Percentiles rank a stretch among this genome's conserved stretches.
phyloP scores from a whole-genome alignment of 2,329 filamentous ascomycete species.

The Fusarium sp. region DNA sequence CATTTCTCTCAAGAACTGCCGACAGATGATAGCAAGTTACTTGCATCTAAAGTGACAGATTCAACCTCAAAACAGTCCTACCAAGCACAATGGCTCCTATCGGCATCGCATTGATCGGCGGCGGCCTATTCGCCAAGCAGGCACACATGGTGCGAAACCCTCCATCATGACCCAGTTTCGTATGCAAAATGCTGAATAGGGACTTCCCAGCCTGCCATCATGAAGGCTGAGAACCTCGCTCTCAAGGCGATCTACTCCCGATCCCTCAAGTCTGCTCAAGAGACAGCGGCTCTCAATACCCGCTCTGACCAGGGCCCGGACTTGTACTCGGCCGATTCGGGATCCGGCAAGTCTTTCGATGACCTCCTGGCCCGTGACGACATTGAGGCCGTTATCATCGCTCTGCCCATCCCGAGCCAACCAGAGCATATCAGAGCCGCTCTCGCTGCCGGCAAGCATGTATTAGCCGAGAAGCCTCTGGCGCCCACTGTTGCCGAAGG shows the following conservation, averaged over 20 bases:
- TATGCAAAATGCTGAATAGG: conserved; percentile 25
- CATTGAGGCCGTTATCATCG: conserved; percentile 68
- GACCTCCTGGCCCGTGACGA: conserved; percentile 68
- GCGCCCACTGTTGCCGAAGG: conserved; percentile 68
- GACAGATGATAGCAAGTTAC: conserved; percentile 10
- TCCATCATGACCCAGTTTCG: background rate
- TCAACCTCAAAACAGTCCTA: conserved; percentile 14
- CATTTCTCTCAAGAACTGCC: conserved; percentile 26
- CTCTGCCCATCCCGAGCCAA: conserved; percentile 74
- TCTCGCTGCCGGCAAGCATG: conserved; percentile 75
- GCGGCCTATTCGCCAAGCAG: conserved; percentile 72
- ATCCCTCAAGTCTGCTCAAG: conserved; percentile 68
- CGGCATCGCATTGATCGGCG: conserved; percentile 72
- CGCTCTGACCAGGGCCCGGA: conserved; percentile 53
- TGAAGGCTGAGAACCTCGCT: conserved; percentile 61
- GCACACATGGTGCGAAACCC: conserved; percentile 64
- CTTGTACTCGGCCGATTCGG: conserved; percentile 70
- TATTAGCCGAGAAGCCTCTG: conserved; percentile 78
- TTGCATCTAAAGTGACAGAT: conserved; percentile 10
- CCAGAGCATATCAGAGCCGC: conserved; percentile 70
- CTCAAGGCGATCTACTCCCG: conserved; percentile 78
- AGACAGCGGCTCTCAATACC: conserved; percentile 57
- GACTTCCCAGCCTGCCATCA: conserved; percentile 66
- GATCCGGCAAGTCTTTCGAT: conserved; percentile 60
- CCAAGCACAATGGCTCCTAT: conserved; percentile 53